Conservation (phyloP, 2,329 filamentous ascomycete genomes). For the Talaromyces sp. region DNA sequence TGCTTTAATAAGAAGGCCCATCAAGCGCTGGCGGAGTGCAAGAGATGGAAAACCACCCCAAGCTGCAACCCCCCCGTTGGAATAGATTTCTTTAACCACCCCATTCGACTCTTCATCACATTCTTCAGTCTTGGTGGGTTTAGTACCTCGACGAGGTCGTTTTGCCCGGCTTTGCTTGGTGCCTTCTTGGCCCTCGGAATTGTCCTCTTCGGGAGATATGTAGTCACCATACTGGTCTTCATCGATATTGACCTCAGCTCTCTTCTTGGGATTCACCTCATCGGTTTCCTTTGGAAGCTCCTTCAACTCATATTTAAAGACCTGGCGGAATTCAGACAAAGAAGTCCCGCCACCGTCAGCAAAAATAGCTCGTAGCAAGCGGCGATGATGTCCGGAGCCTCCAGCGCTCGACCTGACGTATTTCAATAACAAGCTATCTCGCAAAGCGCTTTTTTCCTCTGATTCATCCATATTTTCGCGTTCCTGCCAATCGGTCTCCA, state of each 20-base stretch:
- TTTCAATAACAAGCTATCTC: conserved; percentile 38
- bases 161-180: conserved; percentile 21
- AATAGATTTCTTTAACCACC: conserved; percentile 11
- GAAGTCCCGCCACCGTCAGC: conserved; percentile 36
- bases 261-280: conserved; percentile 27
- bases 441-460: conserved; percentile 13
- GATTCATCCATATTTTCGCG: conserved; percentile 19
- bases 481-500: conserved; percentile 41
- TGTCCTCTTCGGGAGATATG: conserved; percentile 30
- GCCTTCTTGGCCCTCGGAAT: conserved; percentile 24
- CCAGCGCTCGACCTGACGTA: conserved; percentile 32
- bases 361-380: conserved; percentile 44
- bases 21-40: conserved; percentile 41
- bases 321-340: conserved; percentile 38
- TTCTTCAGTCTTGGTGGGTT: conserved; percentile 2
- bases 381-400: conserved; percentile 31
- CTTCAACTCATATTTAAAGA: conserved; percentile 43
- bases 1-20: conserved; percentile 37
- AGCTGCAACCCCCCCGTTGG: conserved; percentile 19
- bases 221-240: conserved; percentile 44
- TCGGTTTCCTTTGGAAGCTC: conserved; percentile 21
- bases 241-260: conserved; percentile 41
- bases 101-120: conserved; percentile 10
- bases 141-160: conserved; percentile 27
- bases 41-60: conserved; percentile 37